Conservation (phyloP, 139 green algal genomes). For the Asterochloris sp. region DNA sequence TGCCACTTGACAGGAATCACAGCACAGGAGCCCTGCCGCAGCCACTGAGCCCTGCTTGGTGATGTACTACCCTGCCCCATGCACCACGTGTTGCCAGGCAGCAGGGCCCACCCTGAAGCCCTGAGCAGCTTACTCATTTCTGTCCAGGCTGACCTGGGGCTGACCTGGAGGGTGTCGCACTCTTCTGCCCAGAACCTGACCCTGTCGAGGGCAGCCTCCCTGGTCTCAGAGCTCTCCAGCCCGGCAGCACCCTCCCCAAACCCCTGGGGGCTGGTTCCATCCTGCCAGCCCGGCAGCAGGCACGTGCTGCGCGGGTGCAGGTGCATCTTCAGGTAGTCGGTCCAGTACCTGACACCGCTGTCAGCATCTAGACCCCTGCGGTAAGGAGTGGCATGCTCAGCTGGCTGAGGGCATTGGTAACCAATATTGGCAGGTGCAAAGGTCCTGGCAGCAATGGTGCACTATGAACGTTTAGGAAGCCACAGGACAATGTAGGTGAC, state of each 20-base stretch:
- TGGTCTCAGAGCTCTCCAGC: slow-evolving; percentile 11
- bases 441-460: too few species aligned
- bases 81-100: too few species aligned
- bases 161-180: slow-evolving; percentile 51
- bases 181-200: slow-evolving; percentile 50
- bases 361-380: slow-evolving; percentile 24
- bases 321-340: slow-evolving; percentile 68
- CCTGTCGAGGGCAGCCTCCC: slow-evolving; percentile 47
- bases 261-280: slow-evolving; percentile 23
- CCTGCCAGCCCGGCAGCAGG: slow-evolving; percentile 53
- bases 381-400: background rate
- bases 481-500: too few species aligned
- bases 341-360: slow-evolving; percentile 49
- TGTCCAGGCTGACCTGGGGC: slow-evolving; percentile 15
- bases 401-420: too few species aligned
- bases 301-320: slow-evolving; percentile 41
- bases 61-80: too few species aligned
- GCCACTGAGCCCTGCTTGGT: too few species aligned
- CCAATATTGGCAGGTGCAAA: too few species aligned
- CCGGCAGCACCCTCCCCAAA: slow-evolving; percentile 32
- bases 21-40: too few species aligned
- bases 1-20: too few species aligned
- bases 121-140: too few species aligned
- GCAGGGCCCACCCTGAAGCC: too few species aligned
- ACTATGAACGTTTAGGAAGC: too few species aligned